Conservation (phyloP, 805 yeast genomes). For the Kuraishia piskuri region DNA sequence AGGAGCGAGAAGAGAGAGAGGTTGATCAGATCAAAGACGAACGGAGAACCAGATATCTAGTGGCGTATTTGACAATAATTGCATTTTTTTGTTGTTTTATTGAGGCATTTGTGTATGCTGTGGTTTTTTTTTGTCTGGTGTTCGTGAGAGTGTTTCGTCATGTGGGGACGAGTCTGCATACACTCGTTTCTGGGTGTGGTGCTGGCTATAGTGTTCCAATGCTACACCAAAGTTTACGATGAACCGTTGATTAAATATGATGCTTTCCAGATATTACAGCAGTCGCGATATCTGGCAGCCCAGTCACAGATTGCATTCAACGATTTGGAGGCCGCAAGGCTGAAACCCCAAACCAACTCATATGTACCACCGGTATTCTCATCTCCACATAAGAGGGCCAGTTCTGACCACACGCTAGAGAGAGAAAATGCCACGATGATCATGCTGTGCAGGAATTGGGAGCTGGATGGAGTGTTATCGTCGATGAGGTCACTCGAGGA, state of each 20-base stretch:
- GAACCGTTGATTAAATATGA: background rate
- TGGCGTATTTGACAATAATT: too few species aligned
- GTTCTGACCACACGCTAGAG: constrained; percentile 24
- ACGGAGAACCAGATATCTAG: too few species aligned
- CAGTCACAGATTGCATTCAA: background rate
- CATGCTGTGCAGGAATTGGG: constrained; percentile 82
- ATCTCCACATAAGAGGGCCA: constrained; percentile 1
- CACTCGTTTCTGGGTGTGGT: background rate
- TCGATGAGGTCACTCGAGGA: constrained; percentile 78
- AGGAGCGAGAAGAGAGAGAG: too few species aligned
- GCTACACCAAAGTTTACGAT: background rate
- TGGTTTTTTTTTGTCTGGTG: too few species aligned
- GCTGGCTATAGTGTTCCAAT: background rate
- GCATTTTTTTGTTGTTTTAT: too few species aligned
- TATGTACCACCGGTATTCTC: constrained; percentile 23
- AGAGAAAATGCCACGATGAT: constrained; percentile 77
- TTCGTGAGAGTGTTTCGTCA: too few species aligned
- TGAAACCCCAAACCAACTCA: constrained; percentile 31
- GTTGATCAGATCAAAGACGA: too few species aligned
- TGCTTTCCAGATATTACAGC: background rate
- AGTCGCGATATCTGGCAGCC: background rate
- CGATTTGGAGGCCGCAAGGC: constrained; percentile 8
- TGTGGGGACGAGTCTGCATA: background rate
- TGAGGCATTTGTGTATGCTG: too few species aligned
- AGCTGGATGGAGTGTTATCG: constrained; percentile 59